Evolutionary conservation across 352 stramenopile genomes (phyloP), one percentile per base, ranked within the genome.

Genomic region (Phytopythium ostracodes): DNA sequence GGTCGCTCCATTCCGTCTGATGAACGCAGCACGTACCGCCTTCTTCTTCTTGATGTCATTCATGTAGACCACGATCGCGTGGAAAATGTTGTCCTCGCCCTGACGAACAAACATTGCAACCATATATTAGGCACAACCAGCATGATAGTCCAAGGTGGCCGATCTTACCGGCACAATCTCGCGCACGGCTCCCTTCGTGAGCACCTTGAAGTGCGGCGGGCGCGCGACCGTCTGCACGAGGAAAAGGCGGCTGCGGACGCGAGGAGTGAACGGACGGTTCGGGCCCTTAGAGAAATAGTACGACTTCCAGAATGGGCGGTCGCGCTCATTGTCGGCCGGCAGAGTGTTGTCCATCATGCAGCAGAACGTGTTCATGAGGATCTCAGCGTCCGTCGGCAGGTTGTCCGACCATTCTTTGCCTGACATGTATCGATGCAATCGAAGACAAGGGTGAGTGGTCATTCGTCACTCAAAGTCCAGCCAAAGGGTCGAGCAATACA

Each of bases 271-370:
- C 61, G 84, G 84, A 25, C 81, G 77, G 29, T 81, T 84, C 22
- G 84, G 86, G 10, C 79, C 73, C 52, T 91, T 89, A 61, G 68
- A 75, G 44, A 91, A 73, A 59, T 90, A 95, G 64, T 92, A 92
- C 11, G 82, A 87, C 52, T 89, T 89, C 74, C 79, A 88, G 68
- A 95, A 95, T 55, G 86, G 84, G 2, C 86, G 82, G 59, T 92
- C 84, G 36, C 77, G 82, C 62, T 89, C 84, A 56, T 81, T 87
- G 53, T 91, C 81, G 1, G 83, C 79, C 3, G 84, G 84, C 18
- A 95, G 66, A 73, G 91, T 82, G 64, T 95, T 92, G 73, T 95
- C 86, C 75, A 95, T 81, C 75, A 95, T 83, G 62, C 84, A 92
- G 67, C 84, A 93, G 44, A 95, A 92, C 24, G 88, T 81, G 65